Evolutionary conservation across 805 yeast genomes (phyloP), one percentile per base, ranked within the genome.

Genomic region (Zygosaccharomyces lentus): DNA sequence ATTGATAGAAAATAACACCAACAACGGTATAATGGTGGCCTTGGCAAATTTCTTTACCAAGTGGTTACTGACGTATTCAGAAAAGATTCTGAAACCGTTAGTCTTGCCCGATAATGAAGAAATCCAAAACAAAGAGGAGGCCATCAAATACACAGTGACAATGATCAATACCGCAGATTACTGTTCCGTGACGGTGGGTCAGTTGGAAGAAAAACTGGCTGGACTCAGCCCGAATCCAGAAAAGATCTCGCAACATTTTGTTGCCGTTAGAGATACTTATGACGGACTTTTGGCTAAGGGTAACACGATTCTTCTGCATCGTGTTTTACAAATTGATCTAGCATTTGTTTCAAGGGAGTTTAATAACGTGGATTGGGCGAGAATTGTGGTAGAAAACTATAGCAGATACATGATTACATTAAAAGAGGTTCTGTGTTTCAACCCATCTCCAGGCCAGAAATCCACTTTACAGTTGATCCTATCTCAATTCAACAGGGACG

Each of bases 111-210:
- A 60, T 8, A 68, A 62, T 44, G 52, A 60, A 1, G 65, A 69
- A 2, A 67, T 70, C 17, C 63, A 64, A 1, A 75, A 79, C 23
- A 68, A 75, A 9, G 66, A 62, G 9, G 91, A 85, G 53, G 81
- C 87, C 1, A 68, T 87, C 15, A 75, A 74, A 36, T 78, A 84
- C 48, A 72, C 86, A 1, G 82, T 93, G 24, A 69, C 87, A 59
- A 76, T 89, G 8, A 67, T 91, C 29, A 87, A 88, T 55, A 91
- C 99, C 0, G 88, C 96, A 1, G 96, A 91, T 61, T 93, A 90
- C 62, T 82, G 96, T 48, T 77, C 87, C 13, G 72, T 79, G 9
- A 93, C 96, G 2, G 78, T 83, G 2, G 75, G 74, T 9, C 97
- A 93, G 60, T 67, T 93, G 37, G 88, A 82, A 54, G 85, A 82